Conservation (phyloP, 2,329 filamentous ascomycete genomes). For the Sarocladium strictum region DNA sequence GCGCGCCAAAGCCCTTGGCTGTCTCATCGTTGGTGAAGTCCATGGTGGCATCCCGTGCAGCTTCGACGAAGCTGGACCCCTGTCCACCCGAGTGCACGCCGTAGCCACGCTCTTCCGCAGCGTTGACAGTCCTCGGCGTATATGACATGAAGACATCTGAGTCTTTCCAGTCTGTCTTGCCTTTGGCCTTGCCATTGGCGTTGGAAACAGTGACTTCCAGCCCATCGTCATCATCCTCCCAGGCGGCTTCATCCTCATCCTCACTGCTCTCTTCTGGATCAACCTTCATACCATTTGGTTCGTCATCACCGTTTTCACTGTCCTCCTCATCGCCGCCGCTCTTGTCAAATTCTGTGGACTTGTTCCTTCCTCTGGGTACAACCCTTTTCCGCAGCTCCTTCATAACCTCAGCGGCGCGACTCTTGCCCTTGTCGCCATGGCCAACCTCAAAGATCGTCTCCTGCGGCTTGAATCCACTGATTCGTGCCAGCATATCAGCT, state of each 20-base stretch:
- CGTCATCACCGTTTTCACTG: constrained; percentile 24
- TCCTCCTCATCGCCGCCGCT: constrained; percentile 33
- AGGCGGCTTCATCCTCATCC: constrained; percentile 41
- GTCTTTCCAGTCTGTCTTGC: constrained; percentile 67
- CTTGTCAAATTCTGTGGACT: constrained; percentile 24
- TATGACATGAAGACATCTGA: constrained; percentile 96
- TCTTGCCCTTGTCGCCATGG: constrained; percentile 58
- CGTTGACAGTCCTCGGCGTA: constrained; percentile 71
- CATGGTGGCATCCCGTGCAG: constrained; percentile 84
- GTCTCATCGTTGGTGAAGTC: constrained; percentile 87
- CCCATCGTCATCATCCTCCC: constrained; percentile 56
- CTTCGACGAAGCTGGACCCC: constrained; percentile 73
- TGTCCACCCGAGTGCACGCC: constrained; percentile 81
- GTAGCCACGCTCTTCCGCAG: constrained; percentile 86
- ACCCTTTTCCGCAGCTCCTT: constrained; percentile 65
- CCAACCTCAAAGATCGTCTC: constrained; percentile 98
- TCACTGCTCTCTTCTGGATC: constrained; percentile 21
- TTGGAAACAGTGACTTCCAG: constrained; percentile 68
- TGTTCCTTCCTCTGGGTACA: constrained; percentile 44
- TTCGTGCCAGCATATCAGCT: constrained; percentile 79
- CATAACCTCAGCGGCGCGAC: constrained; percentile 70
- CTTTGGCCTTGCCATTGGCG: constrained; percentile 45
- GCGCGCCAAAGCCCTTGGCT: constrained; percentile 70
- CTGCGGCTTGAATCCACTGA: constrained; percentile 80
- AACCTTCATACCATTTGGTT: constrained; percentile 27